Evolutionary conservation across 164 flowering plant genomes (phyloP).

Genomic region (Akebia trifoliata): DNA sequence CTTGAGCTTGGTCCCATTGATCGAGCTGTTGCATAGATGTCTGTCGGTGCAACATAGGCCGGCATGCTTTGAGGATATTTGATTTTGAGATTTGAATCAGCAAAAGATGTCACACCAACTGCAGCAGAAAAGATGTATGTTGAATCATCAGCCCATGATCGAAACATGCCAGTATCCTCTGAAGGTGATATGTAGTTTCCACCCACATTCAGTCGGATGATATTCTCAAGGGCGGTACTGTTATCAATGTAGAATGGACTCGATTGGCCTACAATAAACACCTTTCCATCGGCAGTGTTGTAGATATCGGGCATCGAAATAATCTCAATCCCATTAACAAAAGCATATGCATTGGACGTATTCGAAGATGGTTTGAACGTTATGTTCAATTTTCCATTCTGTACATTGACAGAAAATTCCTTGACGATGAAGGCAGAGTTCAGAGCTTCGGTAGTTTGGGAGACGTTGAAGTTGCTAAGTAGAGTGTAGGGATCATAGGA

Average conservation of each 20-base stretch:
- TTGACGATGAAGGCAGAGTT: constrained; percentile 47
- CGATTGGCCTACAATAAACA: constrained; percentile 37
- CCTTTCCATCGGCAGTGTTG: constrained; percentile 18
- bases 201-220: constrained; percentile 76
- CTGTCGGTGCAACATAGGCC: constrained; percentile 52
- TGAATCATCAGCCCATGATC: constrained; percentile 43
- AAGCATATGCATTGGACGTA: constrained; percentile 53
- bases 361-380: constrained; percentile 59
- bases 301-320: constrained; percentile 79
- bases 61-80: constrained; percentile 35
- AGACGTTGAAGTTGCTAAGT: constrained; percentile 65
- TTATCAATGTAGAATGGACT: constrained; percentile 35
- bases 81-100: constrained; percentile 30
- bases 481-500: constrained; percentile 42
- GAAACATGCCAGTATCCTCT: constrained; percentile 25
- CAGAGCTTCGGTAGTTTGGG: constrained; percentile 55
- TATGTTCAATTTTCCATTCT: constrained; percentile 33
- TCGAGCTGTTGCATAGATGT: constrained; percentile 64
- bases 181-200: constrained; percentile 37
- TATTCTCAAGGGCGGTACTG: constrained; percentile 60
- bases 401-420: constrained; percentile 62
- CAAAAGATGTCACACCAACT: constrained; percentile 45
- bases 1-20: constrained; percentile 55
- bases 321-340: constrained; percentile 89
- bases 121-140: constrained; percentile 53